Evolutionary conservation across 2,329 filamentous ascomycete species (phyloP), one percentile per base, ranked within the genome.

Genomic region (Dactylonectria macrodidyma): DNA sequence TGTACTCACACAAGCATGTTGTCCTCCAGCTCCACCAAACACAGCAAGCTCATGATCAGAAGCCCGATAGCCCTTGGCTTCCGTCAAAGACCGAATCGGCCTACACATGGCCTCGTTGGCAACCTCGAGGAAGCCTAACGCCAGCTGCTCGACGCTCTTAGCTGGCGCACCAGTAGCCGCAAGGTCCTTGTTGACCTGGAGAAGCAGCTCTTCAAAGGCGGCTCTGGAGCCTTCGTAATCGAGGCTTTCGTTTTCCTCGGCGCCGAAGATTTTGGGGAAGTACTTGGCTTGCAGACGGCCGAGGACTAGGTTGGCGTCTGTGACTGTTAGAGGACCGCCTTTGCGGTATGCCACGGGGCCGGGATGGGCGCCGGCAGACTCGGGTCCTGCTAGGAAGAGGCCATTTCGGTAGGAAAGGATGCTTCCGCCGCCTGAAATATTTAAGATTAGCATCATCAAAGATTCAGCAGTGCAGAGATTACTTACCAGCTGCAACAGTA

Each of bases 271-370:
- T 71, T 91, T 91, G 0, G 91, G 91, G 72, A 93, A 93, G 77
- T 91, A 92, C 59, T 92, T 89, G 0, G 91, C 83, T 36, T 80
- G 73, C 46, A 82, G 78, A 36, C 91, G 84, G 2, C 92, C 91
- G 1, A 93, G 86, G 72, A 91, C 89, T 2, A 93, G 77, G 71
- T 93, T 93, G 0, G 91, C 91, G 76, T 93, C 91, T 0, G 91
- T 93, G 48, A 93, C 91, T 1, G 91, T 92, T 10, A 93, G 78
- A 12, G 91, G 91, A 0, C 91, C 91, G 1, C 88, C 90, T 76
- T 93, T 93, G 16, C 91, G 84, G 74, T 94, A 93, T 67, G 91
- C 93, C 0, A 90, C 91, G 2, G 92, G 91, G 0, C 92, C 92
- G 2, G 92, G 91, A 75, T 93, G 89, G 10, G 92, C 91, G 38